Percentiles rank a stretch among this genome's conserved stretches.
phyloP scores from a whole-genome alignment of 73 alveolate genomes.

The Stentor coeruleus region DNA sequence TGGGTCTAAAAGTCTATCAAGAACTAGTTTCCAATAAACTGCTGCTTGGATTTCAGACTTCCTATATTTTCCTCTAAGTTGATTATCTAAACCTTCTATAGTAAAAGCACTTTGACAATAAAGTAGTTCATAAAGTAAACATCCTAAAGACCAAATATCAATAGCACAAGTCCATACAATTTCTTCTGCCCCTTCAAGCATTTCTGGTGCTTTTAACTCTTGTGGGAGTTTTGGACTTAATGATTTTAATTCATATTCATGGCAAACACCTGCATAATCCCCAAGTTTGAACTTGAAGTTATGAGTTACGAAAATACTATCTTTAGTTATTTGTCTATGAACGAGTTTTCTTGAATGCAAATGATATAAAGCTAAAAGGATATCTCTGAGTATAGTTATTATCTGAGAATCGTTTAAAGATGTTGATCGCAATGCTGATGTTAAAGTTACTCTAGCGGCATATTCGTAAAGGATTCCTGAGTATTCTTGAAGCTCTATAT shows the following conservation, averaged over 20 bases:
- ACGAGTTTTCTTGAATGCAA: neutral
- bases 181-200: neutral
- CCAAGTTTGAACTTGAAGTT: slow-evolving; percentile 1
- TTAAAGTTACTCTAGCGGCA: no score
- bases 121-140: neutral
- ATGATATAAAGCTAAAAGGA: neutral
- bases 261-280: neutral
- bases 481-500: no score
- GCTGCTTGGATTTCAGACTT: neutral
- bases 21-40: neutral
- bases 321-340: neutral
- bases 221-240: neutral
- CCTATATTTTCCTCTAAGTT: slow-evolving; percentile 9
- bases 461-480: no score
- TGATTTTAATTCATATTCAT: neutral
- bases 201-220: slow-evolving; percentile 15
- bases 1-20: neutral
- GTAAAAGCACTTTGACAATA: neutral
- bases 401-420: no score
- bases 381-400: neutral
- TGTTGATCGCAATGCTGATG: no score
- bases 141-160: neutral
- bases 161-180: neutral
- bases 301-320: neutral
- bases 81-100: neutral